Evolutionary conservation across 768 basidiomycete genomes (phyloP), one percentile per base, ranked within the genome.

Genomic region (Lactarius sp.): DNA sequence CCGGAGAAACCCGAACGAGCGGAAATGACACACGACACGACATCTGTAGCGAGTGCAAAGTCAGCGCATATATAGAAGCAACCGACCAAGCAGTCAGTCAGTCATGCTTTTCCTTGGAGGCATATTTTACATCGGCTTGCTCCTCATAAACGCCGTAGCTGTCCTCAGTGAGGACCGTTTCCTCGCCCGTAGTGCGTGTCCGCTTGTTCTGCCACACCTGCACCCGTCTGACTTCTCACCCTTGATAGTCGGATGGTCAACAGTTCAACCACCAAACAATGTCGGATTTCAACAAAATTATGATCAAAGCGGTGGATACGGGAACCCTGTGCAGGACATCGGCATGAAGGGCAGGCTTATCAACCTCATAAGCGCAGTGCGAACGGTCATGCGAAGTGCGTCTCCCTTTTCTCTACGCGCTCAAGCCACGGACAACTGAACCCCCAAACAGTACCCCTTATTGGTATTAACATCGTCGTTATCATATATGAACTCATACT

Each of bases 381-480:
- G 96, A 76, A 98, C 96, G 52, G 81, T 99, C 70, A 92, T 98
- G 92, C 85, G 96, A 75, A 94, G 96, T 99, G 74, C 79, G 95
- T 85, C 57, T 41, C 50, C 56, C 16, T 33, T 27, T 20, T 57
- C 13, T 59, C 54, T 49, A 22, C 16, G 54, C 58, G 60, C 56
- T 36, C 53, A 59, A 62, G 57, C 31, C 22, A 54, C 51, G 49
- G 41, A 60, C 54, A 56, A 36, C 69, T 69, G 22, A 68, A 14
- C 65, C 20, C 10, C 58, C n/a, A 60, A n/a, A 20, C 70, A 98
- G 95, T 98, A 81, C 95, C 95, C 42, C 79, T 98, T 50, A 98
- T 98, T 72, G 85, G 80, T 41, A 71, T 91, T 55, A 98, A 98
- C 76, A 81, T 94, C 58, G 74, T 92, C 69, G 85, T 98, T 68